Evolutionary conservation across 1,284 basidiomycete genomes (phyloP).

Genomic region (Phylloboletellus chloephorus): DNA sequence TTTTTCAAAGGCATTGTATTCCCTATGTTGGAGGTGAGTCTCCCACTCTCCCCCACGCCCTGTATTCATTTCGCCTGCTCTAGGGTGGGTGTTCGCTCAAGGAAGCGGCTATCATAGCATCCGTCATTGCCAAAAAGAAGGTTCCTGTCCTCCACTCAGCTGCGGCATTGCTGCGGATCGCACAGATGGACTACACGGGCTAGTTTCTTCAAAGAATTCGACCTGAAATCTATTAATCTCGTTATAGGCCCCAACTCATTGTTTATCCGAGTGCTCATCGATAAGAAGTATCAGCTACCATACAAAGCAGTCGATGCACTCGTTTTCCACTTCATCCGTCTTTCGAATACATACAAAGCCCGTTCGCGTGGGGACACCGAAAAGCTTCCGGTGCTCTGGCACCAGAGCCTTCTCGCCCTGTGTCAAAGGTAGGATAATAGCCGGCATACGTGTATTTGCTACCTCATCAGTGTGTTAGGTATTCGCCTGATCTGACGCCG

Average conservation of each 20-base stretch:
- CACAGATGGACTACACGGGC: constrained; percentile 96
- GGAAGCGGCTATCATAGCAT: constrained; percentile 93
- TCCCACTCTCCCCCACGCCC: not conserved
- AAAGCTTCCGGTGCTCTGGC: constrained; percentile 94
- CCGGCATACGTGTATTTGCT: not conserved
- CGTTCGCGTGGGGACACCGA: constrained; percentile 59
- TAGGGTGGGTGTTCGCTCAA: constrained; percentile 77
- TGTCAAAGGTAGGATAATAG: constrained; percentile 70
- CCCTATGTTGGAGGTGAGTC: constrained; percentile 83
- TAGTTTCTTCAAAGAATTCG: not conserved
- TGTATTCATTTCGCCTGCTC: constrained; percentile 3
- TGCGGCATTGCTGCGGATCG: constrained; percentile 88
- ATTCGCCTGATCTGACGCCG: constrained; percentile 92
- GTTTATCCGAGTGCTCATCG: constrained; percentile 94
- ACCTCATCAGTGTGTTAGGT: constrained; percentile 45
- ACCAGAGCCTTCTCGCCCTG: constrained; percentile 94
- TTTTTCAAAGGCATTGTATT: constrained; percentile 99
- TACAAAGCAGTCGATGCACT: constrained; percentile 98
- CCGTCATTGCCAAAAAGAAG: constrained; percentile 87
- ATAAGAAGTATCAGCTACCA: constrained; percentile 97
- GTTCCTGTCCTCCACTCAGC: constrained; percentile 96
- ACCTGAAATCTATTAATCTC: not conserved
- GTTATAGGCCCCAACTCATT: constrained; percentile 82
- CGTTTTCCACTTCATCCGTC: constrained; percentile 96
- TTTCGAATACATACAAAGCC: constrained; percentile 85